These are phyloP conservation scores for Tubosaeta sp. DNA, from an alignment of 768 basidiomycete genomes.

Conservation along the genomic window DNA sequence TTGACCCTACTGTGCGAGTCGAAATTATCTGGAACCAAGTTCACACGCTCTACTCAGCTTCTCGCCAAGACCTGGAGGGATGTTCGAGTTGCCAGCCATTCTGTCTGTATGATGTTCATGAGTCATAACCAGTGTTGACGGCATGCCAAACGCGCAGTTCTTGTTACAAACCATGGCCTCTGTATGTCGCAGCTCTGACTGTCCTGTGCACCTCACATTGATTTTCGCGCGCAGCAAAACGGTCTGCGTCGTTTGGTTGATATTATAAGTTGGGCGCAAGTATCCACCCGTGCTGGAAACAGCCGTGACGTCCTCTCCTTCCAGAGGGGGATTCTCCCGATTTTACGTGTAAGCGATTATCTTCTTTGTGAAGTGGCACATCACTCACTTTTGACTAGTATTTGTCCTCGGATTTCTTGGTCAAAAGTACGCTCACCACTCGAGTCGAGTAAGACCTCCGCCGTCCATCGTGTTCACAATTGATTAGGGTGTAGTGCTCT, in stretches of 20 bases:
- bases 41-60: too few relatives aligned
- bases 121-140: constrained; percentile 6
- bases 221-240: constrained; percentile 36
- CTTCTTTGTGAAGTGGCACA: background rate
- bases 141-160: constrained; percentile 24
- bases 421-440: constrained; percentile 52
- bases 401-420: constrained; percentile 52
- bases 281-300: constrained; percentile 39
- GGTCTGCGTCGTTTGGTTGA: constrained; percentile 48
- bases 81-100: too few relatives aligned
- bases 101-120: too few relatives aligned
- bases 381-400: constrained; percentile 36
- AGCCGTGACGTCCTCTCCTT: constrained; percentile 44
- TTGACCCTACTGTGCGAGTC: too few relatives aligned
- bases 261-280: constrained; percentile 42
- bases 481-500: constrained; percentile 34
- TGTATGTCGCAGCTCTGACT: constrained; percentile 20
- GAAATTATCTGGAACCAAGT: too few relatives aligned
- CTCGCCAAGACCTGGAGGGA: too few relatives aligned
- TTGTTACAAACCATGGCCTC: constrained; percentile 37
- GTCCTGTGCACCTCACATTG: background rate
- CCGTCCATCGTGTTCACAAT: background rate
- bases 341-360: constrained; percentile 41
- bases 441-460: constrained; percentile 43
- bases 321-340: constrained; percentile 50